A percentile compares a stretch with the other conserved stretches of the same genome.
phyloP scores from a whole-genome alignment of 148 eudicot genomes.

The Tetragonia tetragonoides region DNA sequence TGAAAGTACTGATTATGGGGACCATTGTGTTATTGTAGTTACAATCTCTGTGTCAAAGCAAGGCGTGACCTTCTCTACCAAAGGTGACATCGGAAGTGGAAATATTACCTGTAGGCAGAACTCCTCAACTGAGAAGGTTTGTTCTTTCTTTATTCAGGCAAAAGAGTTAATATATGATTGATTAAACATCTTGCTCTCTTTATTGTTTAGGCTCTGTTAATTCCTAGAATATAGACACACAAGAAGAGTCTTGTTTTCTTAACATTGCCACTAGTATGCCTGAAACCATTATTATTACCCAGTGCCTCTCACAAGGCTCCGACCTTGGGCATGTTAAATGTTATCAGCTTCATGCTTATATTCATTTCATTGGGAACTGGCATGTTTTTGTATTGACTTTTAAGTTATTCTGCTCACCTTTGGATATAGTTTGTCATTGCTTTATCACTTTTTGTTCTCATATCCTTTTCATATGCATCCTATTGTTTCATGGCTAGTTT shows the following conservation, averaged over 20 bases:
- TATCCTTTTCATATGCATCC: background rate
- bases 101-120: conserved; percentile 57
- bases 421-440: background rate
- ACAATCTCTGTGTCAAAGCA: conserved; percentile 65
- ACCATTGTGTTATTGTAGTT: conserved; percentile 33
- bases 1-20: background rate
- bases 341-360: background rate
- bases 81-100: conserved; percentile 68
- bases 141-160: background rate
- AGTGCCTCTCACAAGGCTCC: too few relatives aligned
- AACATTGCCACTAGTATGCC: background rate
- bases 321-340: too few relatives aligned
- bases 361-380: background rate
- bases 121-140: conserved; percentile 54
- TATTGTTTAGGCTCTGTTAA: background rate
- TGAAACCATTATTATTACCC: background rate
- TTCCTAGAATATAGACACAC: background rate
- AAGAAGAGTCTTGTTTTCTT: background rate
- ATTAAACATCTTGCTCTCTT: too few relatives aligned
- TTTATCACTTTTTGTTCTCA: background rate
- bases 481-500: background rate
- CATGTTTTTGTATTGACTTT: background rate
- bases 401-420: background rate
- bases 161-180: background rate
- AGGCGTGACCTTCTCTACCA: conserved; percentile 64